A percentile compares a stretch with the other conserved stretches of the same genome.
These are phyloP conservation scores for Chenopodium berlandieri DNA, from an alignment of 148 eudicot genomes.

Conservation along the genomic window DNA sequence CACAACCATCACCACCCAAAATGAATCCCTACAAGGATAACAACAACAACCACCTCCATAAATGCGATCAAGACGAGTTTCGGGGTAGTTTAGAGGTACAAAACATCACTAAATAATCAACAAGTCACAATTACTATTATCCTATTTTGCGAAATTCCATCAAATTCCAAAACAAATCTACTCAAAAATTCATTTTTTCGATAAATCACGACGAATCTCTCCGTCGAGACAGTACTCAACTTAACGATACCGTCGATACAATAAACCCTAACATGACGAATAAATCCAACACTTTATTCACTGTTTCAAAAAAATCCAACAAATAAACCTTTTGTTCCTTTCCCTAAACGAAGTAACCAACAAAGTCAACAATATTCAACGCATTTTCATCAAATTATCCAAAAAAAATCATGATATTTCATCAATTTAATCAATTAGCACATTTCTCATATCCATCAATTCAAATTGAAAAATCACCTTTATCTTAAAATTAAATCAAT, in stretches of 20 bases:
- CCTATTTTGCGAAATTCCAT: not conserved
- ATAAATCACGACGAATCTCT: not conserved
- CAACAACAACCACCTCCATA: not conserved
- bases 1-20: not conserved
- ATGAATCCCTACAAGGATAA: not conserved
- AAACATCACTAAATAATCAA: not conserved
- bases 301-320: not conserved
- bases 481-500: not conserved
- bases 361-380: not conserved
- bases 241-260: no score
- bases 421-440: not conserved
- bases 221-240: not conserved
- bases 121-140: not conserved
- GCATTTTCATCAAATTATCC: not conserved
- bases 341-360: not conserved
- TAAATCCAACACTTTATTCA: not conserved
- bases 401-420: not conserved
- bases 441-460: not conserved
- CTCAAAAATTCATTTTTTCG: not conserved
- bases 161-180: not conserved
- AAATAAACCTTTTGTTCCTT: not conserved
- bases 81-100: not conserved
- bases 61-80: not conserved
- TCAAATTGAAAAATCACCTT: not conserved
- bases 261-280: not conserved